Conservation (phyloP, 495 filamentous ascomycete species). For the Penicillium salamii region DNA sequence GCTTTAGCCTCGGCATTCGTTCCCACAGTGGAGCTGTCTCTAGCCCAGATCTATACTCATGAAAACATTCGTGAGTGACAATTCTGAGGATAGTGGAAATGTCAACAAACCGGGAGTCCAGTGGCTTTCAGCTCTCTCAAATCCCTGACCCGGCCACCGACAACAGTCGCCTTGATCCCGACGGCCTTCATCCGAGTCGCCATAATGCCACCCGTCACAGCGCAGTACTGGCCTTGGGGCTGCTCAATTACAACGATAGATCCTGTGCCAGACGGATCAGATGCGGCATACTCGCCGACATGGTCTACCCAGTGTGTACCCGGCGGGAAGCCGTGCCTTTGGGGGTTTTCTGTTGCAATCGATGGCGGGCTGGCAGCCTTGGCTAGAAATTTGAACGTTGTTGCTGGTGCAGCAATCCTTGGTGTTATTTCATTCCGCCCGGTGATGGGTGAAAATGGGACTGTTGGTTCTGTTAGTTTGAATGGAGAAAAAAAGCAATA, state of each 20-base stretch:
- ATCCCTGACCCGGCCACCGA: constrained; percentile 63
- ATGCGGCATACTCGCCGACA: constrained; percentile 22
- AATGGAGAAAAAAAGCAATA: too few relatives aligned
- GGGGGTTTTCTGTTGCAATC: constrained; percentile 21
- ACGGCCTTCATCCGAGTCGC: constrained; percentile 57
- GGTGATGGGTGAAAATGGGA: constrained; percentile 32
- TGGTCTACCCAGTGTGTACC: constrained; percentile 61
- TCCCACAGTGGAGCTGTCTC: constrained; percentile 56
- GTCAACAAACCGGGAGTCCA: constrained; percentile 45
- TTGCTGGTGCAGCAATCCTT: constrained; percentile 56
- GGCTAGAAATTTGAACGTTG: constrained; percentile 61
- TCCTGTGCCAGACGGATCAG: constrained; percentile 32
- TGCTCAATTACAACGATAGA: constrained; percentile 60
- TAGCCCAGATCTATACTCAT: constrained; percentile 50
- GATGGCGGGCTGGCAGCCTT: constrained; percentile 34
- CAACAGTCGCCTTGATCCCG: constrained; percentile 53
- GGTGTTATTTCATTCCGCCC: constrained; percentile 26
- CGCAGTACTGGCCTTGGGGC: constrained; percentile 56
- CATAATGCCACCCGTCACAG: constrained; percentile 67
- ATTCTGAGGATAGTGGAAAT: neutral
- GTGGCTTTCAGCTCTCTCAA: constrained; percentile 48
- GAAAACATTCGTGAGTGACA: neutral
- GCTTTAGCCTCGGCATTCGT: constrained; percentile 58
- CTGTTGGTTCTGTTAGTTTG: constrained; percentile 12
- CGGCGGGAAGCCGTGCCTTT: constrained; percentile 32